A percentile compares a stretch with the other conserved stretches of the same genome.
Evolutionary conservation across 2,329 filamentous ascomycete genomes (phyloP).

Genomic region (Fusarium stilboides): DNA sequence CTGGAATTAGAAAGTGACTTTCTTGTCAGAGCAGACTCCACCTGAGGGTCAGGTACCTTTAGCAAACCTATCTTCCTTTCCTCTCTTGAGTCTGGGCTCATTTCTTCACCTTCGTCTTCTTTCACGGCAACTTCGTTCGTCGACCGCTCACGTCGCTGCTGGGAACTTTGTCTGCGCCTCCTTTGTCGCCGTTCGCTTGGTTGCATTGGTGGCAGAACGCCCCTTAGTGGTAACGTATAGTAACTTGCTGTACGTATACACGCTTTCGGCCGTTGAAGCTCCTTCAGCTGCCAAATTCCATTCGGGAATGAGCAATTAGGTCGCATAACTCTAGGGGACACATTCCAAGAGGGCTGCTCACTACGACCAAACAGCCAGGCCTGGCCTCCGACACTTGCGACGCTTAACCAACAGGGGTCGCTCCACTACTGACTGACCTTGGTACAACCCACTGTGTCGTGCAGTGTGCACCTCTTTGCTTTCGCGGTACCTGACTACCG

Average conservation of each 20-base stretch:
- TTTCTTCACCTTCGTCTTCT: conserved; percentile 15
- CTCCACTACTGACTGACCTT: conserved; percentile 38
- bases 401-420: conserved; percentile 36
- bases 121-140: conserved; percentile 5
- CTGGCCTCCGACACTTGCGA: conserved; percentile 31
- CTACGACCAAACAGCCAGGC: background rate
- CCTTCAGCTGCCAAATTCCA: conserved; percentile 30
- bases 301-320: conserved; percentile 48
- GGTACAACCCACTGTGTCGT: conserved; percentile 37
- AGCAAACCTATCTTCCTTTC: conserved; percentile 8
- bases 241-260: background rate
- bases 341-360: conserved; percentile 43
- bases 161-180: conserved; percentile 19
- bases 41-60: conserved; percentile 26
- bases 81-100: conserved; percentile 25
- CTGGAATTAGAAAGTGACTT: conserved; percentile 35
- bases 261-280: conserved; percentile 35
- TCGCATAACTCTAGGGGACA: conserved; percentile 39
- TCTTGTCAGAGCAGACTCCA: conserved; percentile 38
- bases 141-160: conserved; percentile 26
- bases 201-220: conserved; percentile 38
- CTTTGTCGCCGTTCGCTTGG: conserved; percentile 35
- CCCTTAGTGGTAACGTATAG: conserved; percentile 7
- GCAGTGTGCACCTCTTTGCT: conserved; percentile 32
- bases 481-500: conserved; percentile 32